Evolutionary conservation across 805 yeast species (phyloP).

Genomic region (Starmerella floris): DNA sequence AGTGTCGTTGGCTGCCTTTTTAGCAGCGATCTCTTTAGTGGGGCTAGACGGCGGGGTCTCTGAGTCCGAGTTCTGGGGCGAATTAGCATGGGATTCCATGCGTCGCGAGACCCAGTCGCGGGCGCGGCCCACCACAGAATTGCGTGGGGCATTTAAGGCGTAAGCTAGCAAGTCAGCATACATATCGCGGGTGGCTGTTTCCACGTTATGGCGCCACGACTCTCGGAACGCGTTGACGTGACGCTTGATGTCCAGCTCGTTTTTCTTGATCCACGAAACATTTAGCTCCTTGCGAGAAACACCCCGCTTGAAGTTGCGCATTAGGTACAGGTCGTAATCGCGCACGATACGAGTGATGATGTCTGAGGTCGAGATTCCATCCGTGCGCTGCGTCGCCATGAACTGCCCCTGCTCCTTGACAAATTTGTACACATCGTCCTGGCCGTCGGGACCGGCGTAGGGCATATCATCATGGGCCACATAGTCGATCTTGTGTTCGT

Average conservation of each 20-base stretch:
- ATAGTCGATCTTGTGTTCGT: conserved; percentile 73
- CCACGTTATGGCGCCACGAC: conserved; percentile 59
- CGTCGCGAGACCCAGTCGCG: conserved; percentile 26
- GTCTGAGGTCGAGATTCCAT: conserved; percentile 90
- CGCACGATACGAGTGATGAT: conserved; percentile 88
- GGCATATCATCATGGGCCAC: conserved; percentile 98
- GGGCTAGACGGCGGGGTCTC: not conserved
- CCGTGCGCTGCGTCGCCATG: conserved; percentile 88
- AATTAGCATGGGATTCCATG: conserved; percentile 16
- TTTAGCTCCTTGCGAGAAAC: conserved; percentile 93
- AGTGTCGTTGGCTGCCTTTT: no score
- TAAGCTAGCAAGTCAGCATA: conserved; percentile 53
- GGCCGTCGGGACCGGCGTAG: conserved; percentile 64
- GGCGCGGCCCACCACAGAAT: conserved; percentile 24
- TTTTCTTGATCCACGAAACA: conserved; percentile 94
- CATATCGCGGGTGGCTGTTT: conserved; percentile 65
- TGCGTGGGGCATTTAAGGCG: conserved; percentile 17
- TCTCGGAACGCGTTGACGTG: conserved; percentile 79
- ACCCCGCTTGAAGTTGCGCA: conserved; percentile 96
- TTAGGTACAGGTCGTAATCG: conserved; percentile 89
- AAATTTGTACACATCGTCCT: conserved; percentile 86
- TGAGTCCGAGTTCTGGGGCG: conserved; percentile 12
- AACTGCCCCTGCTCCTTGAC: conserved; percentile 85
- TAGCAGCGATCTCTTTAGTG: no score
- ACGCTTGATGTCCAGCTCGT: conserved; percentile 85